Evolutionary conservation across 148 eudicot genomes (phyloP), one percentile per base, ranked within the genome.

Genomic region (Chenopodium suecicum): DNA sequence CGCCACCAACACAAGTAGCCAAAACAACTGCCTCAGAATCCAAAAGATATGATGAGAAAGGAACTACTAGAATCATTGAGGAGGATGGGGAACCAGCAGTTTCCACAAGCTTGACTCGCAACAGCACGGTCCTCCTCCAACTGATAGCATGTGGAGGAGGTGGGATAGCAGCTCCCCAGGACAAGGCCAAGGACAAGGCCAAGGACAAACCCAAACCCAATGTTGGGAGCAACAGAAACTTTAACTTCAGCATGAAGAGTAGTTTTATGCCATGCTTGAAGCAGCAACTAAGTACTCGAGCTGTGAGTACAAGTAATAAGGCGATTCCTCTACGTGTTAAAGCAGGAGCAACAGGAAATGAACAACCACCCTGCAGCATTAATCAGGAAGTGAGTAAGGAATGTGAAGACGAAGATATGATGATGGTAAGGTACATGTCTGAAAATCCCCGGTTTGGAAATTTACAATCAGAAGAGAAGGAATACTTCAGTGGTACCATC

Each of bases 361-460:
- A 34, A 8, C 37, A 20, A 25, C 44, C 72, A 56, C 60, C 60
- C 60, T 56, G 60, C 60, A 56, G 60, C 60, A 56, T 25, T 27
- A 19, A 58, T 65, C 34, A n/a, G 8, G 72, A 63, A 14, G 37
- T 5, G n/a, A 74, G 14, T 0, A 52, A 9, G n/a, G 79, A 65
- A 50, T 87, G 54, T 70, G 89, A 73, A 29, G 92, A 89, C 23
- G 92, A 88, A 73, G 98, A 89, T 46, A 88, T 84, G 80, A 84
- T 84, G 64, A 92, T 90, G 91, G 91, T 93, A 3, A 86, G 83
- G 67, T 94, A 84, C 82, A 94, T 96, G 94, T 90, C 99, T 20
- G 98, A 96, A 85, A 94, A 96, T 80, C 99, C 99, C 1, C 50
- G 98, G 82, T 96, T 96, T 31, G 94, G 99, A 84, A 89, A 89